Percentiles rank a stretch among this genome's conserved stretches.
These are phyloP conservation scores for Aspergillus olivimuriae DNA, from an alignment of 495 filamentous ascomycete species.

Conservation along the genomic window DNA sequence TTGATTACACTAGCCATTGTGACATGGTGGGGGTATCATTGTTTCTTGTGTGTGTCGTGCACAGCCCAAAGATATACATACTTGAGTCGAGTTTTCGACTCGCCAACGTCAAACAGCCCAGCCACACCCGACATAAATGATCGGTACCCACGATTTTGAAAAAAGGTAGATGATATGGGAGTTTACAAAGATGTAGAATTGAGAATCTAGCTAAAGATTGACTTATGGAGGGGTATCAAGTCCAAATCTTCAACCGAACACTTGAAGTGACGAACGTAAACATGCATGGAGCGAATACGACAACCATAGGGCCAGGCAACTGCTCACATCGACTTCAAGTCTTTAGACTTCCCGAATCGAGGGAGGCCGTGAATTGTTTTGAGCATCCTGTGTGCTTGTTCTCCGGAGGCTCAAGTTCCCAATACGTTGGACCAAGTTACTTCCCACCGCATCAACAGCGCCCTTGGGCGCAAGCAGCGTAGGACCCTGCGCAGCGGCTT, in stretches of 20 bases:
- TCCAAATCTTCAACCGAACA: neutral
- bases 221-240: neutral
- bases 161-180: neutral
- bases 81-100: too few relatives aligned
- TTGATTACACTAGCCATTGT: too few relatives aligned
- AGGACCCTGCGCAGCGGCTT: constrained; percentile 71
- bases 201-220: neutral
- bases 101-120: too few relatives aligned
- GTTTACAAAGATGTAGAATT: neutral
- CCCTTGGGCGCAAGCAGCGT: constrained; percentile 78
- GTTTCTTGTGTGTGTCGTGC: too few relatives aligned
- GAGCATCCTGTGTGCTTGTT: constrained; percentile 30
- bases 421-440: constrained; percentile 81
- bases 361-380: constrained; percentile 21
- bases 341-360: constrained; percentile 34
- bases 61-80: too few relatives aligned
- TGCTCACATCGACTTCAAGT: too few relatives aligned
- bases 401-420: constrained; percentile 63
- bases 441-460: constrained; percentile 93
- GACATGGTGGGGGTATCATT: too few relatives aligned
- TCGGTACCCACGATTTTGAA: too few relatives aligned
- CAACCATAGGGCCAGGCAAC: too few relatives aligned
- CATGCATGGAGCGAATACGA: neutral
- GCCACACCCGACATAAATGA: too few relatives aligned
- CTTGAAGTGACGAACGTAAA: neutral